Evolutionary conservation across 805 yeast genomes (phyloP).

Genomic region (Diddensiella santjacobensis): DNA sequence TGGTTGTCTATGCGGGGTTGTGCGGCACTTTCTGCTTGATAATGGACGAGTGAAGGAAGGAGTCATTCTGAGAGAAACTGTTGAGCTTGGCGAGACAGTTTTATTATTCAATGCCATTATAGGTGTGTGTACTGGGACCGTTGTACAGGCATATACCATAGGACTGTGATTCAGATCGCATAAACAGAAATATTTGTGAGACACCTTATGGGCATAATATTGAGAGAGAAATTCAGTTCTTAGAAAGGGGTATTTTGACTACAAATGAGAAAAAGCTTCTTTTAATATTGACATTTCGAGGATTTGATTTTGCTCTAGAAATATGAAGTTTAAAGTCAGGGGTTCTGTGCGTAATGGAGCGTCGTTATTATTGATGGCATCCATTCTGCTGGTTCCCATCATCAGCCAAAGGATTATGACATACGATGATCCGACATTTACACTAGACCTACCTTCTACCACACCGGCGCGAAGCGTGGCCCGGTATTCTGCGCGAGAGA

Average conservation of each 20-base stretch:
- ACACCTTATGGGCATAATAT: no score
- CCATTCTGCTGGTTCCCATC: background rate
- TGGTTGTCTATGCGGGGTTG: constrained; percentile 86
- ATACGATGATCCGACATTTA: background rate
- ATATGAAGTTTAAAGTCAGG: no score
- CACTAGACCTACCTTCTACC: background rate
- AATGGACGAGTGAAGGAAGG: constrained; percentile 54
- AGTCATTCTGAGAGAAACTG: constrained; percentile 42
- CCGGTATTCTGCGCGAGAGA: background rate
- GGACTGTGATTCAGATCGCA: no score
- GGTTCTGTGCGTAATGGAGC: no score
- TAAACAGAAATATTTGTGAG: no score
- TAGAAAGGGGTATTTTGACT: no score
- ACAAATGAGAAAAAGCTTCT: no score
- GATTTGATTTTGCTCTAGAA: no score
- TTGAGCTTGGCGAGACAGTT: constrained; percentile 64
- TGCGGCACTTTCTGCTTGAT: constrained; percentile 58
- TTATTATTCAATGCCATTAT: constrained; percentile 76
- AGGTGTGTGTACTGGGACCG: constrained; percentile 49
- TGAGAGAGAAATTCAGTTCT: no score
- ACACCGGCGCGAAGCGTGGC: background rate
- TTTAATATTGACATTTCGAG: no score
- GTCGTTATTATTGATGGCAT: background rate
- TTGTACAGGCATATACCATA: no score
- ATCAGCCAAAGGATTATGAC: background rate